Conservation (phyloP, 1,284 basidiomycete genomes). For the Malassezia yamatoensis region DNA sequence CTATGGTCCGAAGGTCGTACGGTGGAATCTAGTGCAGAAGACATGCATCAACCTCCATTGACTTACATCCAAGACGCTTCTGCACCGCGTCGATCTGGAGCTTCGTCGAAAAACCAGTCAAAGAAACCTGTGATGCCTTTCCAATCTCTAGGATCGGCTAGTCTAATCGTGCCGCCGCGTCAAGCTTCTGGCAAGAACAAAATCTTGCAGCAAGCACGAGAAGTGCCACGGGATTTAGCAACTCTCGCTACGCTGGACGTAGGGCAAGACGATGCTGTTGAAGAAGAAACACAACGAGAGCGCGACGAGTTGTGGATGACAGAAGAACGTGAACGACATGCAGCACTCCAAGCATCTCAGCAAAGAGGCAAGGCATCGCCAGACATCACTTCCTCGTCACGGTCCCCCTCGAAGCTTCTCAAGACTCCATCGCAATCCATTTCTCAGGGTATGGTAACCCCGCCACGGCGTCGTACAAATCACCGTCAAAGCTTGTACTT, state of each 20-base stretch:
- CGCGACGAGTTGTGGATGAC: constrained; percentile 8
- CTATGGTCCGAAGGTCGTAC: background rate
- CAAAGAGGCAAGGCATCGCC: background rate
- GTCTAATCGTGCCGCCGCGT: background rate
- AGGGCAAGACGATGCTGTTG: background rate
- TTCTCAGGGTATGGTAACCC: too few species aligned
- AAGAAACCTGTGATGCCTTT: constrained; percentile 3
- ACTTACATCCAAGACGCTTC: background rate
- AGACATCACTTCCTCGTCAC: too few species aligned
- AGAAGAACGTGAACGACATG: constrained; percentile 13
- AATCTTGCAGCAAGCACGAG: constrained; percentile 1
- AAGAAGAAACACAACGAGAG: background rate
- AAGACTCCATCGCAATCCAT: too few species aligned
- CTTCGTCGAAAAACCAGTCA: too few species aligned
- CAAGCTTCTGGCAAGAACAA: background rate
- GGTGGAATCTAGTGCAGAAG: background rate
- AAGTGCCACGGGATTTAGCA: background rate
- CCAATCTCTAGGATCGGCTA: constrained; percentile 3
- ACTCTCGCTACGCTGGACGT: constrained; percentile 1
- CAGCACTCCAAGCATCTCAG: background rate
- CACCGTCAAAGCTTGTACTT: background rate
- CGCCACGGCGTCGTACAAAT: too few species aligned
- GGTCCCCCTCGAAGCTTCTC: too few species aligned
- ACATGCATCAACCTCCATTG: background rate
- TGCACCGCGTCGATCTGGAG: background rate